Evolutionary conservation across 495 filamentous ascomycete genomes (phyloP), one percentile per base, ranked within the genome.

Genomic region (Tuber microsphaerosporum): DNA sequence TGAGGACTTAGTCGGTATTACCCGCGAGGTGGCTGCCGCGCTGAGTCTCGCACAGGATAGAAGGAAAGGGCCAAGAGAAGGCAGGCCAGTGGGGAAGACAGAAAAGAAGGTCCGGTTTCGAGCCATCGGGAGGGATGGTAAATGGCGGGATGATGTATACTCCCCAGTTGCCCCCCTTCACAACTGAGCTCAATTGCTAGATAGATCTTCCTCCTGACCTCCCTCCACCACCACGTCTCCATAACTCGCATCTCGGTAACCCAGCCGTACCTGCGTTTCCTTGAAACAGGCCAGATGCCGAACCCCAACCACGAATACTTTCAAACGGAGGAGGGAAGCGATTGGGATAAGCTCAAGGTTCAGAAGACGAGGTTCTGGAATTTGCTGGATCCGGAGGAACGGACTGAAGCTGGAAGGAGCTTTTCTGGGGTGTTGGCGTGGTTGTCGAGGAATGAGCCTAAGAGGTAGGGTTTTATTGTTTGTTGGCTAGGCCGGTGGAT

Each of bases 131-230:
- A 78, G 73, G 51, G 74, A 42, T n/a, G 74, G 75, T 45, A 77
- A 76, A 65, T 83, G 79, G 76, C 75, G 75, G 22, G 81, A 83
- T 75, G 81, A 82, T 75, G 81, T 83, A 75, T 61, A 73, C 69
- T 65, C 31, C 43, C 70, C 17, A 46, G 46, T 10, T n/a, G 26
- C 41, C 61, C 39, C 45, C 19, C 10, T 34, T 69, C 31, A 51
- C n/a, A n/a, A 41, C 3, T 74, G 65, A 37, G 37, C 16, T 51
- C 37, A 73, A 26, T 65, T 51, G 71, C 71, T 76, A 68, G 51
- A 22, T 70, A 81, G 79, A 81, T 81, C 65, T 83, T 81, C 48
- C 76, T 83, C 71, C 71, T 83, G 45, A 82, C 81, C 68, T 45
- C 68, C 22, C 72, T 82, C 71, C 81, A 83, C 74, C 79, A 79